A percentile compares a stretch with the other conserved stretches of the same genome.
phyloP scores from a whole-genome alignment of 169 alveolate genomes.

The Cryptosporidium meleagridis region DNA sequence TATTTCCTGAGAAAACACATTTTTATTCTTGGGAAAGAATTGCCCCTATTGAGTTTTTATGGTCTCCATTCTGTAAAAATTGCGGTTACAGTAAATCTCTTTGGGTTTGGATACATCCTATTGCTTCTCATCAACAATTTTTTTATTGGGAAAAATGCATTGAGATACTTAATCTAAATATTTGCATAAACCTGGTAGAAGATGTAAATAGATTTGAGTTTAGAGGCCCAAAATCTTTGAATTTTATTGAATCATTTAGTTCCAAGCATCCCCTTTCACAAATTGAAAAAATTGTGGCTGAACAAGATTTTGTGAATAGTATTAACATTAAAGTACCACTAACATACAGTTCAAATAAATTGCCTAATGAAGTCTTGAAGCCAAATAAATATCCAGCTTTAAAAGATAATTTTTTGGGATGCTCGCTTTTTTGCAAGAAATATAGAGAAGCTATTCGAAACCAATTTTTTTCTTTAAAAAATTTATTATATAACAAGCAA shows the following conservation, averaged over 20 bases:
- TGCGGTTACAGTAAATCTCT: conserved; percentile 30
- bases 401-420: not conserved
- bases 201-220: conserved; percentile 62
- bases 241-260: not conserved
- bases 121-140: conserved; percentile 48
- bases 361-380: not conserved
- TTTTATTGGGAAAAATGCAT: conserved; percentile 56
- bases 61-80: conserved; percentile 35
- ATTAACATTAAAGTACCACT: conserved; percentile 16
- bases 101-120: conserved; percentile 71
- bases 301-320: conserved; percentile 9
- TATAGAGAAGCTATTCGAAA: conserved; percentile 25
- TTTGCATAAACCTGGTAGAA: conserved; percentile 16
- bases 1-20: not conserved
- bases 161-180: not conserved
- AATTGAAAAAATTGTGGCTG: not conserved
- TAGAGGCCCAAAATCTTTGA: conserved; percentile 39
- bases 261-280: not conserved
- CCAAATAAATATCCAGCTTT: not conserved
- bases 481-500: not conserved
- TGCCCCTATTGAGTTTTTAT: conserved; percentile 64
- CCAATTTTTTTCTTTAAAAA: not conserved
- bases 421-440: conserved; percentile 24
- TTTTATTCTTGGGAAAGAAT: conserved; percentile 58
- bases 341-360: conserved; percentile 7